phyloP scores from a whole-genome alignment of 1,284 basidiomycete species.

The Dichomitus squalens region DNA sequence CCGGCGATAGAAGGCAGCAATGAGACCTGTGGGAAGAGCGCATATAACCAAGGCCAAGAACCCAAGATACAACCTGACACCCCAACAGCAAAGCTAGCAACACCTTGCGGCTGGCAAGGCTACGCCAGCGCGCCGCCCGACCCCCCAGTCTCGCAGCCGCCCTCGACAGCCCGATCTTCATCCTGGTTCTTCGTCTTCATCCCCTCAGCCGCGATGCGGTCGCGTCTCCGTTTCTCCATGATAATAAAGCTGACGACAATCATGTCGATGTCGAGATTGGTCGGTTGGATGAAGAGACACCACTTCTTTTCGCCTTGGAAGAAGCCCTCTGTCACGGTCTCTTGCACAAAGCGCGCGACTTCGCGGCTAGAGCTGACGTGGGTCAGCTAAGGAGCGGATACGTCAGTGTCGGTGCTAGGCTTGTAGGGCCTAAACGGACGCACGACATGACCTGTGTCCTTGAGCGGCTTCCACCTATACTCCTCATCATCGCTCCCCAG shows the following conservation, averaged over 20 bases:
- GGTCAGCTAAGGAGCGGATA: slow-evolving; percentile 36
- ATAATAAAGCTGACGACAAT: slow-evolving; percentile 54
- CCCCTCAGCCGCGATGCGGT: slow-evolving; percentile 35
- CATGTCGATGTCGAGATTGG: slow-evolving; percentile 48
- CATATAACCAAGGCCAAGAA: no score
- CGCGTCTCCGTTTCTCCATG: slow-evolving; percentile 53
- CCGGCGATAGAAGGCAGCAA: no score
- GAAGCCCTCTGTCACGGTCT: slow-evolving; percentile 40
- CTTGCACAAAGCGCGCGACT: slow-evolving; percentile 42
- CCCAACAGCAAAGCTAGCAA: neutral
- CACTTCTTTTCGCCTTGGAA: slow-evolving; percentile 50
- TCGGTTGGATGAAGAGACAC: slow-evolving; percentile 45
- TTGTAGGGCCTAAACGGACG: slow-evolving; percentile 18
- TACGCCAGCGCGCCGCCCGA: neutral
- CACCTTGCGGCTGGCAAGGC: neutral
- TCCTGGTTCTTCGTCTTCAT: slow-evolving; percentile 35
- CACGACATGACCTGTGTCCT: slow-evolving; percentile 44
- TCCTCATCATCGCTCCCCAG: slow-evolving; percentile 50
- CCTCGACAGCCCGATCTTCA: slow-evolving; percentile 41
- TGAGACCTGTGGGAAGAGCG: no score
- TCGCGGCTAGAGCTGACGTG: slow-evolving; percentile 39
- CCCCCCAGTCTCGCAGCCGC: slow-evolving; percentile 19
- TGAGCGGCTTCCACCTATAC: slow-evolving; percentile 52
- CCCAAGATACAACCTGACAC: neutral
- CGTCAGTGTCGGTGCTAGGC: neutral